phyloP scores from a whole-genome alignment of 2,329 filamentous ascomycete genomes.

The Ceratocystis cubensis region DNA sequence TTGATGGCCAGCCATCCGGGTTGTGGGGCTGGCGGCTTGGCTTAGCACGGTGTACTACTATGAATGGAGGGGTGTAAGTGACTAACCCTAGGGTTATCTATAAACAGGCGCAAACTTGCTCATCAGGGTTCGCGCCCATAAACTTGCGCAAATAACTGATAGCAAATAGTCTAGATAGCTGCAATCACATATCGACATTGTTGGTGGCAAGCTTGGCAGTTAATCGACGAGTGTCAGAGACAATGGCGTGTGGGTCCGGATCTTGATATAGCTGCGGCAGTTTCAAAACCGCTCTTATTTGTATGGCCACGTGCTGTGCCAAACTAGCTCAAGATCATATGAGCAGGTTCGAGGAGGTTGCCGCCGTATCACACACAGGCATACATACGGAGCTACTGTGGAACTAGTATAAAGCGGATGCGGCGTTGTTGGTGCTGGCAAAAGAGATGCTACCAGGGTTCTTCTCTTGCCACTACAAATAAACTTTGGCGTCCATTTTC shows the following conservation, averaged over 20 bases:
- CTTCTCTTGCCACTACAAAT: background rate
- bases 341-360: background rate
- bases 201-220: background rate
- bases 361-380: background rate
- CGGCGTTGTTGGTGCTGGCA: background rate
- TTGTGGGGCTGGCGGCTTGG: background rate
- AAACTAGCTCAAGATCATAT: slow-evolving; percentile 9
- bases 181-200: background rate
- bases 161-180: background rate
- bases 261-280: background rate
- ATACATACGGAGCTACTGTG: background rate
- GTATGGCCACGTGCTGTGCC: slow-evolving; percentile 1
- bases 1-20: slow-evolving; percentile 13
- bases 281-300: background rate
- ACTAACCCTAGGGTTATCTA: slow-evolving; percentile 17
- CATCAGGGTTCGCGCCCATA: slow-evolving; percentile 22
- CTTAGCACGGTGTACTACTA: background rate
- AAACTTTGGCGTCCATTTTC: background rate
- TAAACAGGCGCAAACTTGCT: slow-evolving; percentile 23
- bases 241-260: background rate
- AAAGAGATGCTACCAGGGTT: background rate
- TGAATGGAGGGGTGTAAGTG: slow-evolving; percentile 8
- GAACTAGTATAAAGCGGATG: background rate
- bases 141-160: slow-evolving; percentile 19
- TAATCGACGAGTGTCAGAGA: too few relatives aligned